Evolutionary conservation across 257 asterid genomes (phyloP), one percentile per base, ranked within the genome.

Genomic region (Galeopsis tetrahit): DNA sequence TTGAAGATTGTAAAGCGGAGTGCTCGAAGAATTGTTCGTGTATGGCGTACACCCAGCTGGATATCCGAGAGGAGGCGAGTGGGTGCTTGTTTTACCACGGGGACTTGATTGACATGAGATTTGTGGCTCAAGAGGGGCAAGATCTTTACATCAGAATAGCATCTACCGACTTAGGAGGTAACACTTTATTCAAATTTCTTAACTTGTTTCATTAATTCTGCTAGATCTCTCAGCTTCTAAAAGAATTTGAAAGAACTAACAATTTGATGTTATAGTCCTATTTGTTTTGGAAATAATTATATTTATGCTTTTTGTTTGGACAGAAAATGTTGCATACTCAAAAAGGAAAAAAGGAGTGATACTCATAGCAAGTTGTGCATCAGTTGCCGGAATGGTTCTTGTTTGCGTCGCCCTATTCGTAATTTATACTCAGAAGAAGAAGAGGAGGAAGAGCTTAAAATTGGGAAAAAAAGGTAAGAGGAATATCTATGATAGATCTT

Each of bases 41-140:
- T 40, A 61, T 55, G 65, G 87, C 90, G 0, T 85, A 79, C 57
- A 34, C 76, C 13, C 70, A 72, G 60, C 51, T 77, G 51, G 73
- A 79, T 53, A 52, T 81, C 4, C 58, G 77, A 2, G 17, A n/a
- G 8, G 51, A 70, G 13, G 63, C 9, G 31, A 44, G 81, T 76
- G 90, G 90, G 4, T 85, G 90, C 76, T 21, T 85, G 80, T 55
- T 70, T 66, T 83, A 85, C 82, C 61, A 72, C 11, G 82, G 71
- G 3, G 83, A 83, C 33, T 83, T 85, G 72, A 17, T 72, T 11
- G 86, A 85, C 48, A 56, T 83, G 1, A 83, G 82, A 76, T 40
- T 28, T 6, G 7, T 72, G 3, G 10, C 72, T n/a, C 7, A n/a
- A 15, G 66, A 40, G 5, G 77, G 73, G 14, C 73, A 69, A 32